phyloP scores from a whole-genome alignment of 169 alveolate species.

The Plasmodium knowlesi region DNA sequence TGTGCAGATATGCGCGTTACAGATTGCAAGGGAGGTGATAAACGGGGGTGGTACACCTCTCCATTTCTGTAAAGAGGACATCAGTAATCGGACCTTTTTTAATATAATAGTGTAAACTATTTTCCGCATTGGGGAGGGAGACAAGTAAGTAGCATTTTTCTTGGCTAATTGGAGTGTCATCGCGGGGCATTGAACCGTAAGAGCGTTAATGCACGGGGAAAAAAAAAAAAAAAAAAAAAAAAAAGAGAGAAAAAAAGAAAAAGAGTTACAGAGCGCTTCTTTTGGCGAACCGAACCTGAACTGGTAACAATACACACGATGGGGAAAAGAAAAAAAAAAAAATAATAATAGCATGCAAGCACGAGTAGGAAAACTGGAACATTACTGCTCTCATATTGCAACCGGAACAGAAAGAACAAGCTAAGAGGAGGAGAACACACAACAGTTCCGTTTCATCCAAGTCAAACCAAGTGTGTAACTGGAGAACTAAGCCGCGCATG shows the following conservation, averaged over 20 bases:
- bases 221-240: background rate
- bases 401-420: background rate
- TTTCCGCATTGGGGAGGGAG: background rate
- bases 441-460: background rate
- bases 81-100: background rate
- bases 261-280: background rate
- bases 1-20: background rate
- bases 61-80: background rate
- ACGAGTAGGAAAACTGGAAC: background rate
- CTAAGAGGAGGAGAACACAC: background rate
- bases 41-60: background rate
- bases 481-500: background rate
- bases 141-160: background rate
- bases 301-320: background rate
- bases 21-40: background rate
- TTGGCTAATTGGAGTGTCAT: background rate
- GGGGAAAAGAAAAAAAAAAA: background rate
- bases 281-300: background rate
- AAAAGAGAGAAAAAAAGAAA: background rate
- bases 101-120: background rate
- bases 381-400: background rate
- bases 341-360: background rate
- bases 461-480: background rate
- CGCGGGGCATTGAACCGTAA: background rate
- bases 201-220: background rate